Conservation (phyloP, 1,139 yeast genomes). For the Waltiozyma sp. region DNA sequence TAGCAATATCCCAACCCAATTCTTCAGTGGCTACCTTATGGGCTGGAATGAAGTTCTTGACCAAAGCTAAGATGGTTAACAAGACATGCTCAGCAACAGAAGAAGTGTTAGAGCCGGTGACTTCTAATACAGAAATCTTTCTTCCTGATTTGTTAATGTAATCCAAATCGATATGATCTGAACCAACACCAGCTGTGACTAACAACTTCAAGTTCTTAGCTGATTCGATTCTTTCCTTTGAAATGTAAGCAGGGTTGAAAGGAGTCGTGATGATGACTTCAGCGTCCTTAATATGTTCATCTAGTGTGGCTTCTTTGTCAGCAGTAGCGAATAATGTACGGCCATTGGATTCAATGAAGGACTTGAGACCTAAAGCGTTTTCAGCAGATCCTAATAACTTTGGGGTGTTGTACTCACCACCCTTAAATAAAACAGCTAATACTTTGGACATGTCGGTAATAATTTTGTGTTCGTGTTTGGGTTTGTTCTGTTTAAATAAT, state of each 20-base stretch:
- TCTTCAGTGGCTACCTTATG: conserved; percentile 55
- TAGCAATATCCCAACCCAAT: conserved; percentile 67
- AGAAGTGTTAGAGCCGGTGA: conserved; percentile 71
- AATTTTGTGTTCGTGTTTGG: not conserved
- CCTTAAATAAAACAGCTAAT: conserved; percentile 19
- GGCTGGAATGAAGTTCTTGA: conserved; percentile 72
- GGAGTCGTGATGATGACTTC: conserved; percentile 77
- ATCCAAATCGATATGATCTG: conserved; percentile 67
- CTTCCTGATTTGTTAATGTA: conserved; percentile 53
- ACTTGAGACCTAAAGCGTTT: conserved; percentile 63
- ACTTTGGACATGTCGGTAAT: conserved; percentile 6
- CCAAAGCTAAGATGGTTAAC: conserved; percentile 61
- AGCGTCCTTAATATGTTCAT: conserved; percentile 56
- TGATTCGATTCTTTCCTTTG: conserved; percentile 50
- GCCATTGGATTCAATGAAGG: conserved; percentile 55
- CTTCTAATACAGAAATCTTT: conserved; percentile 61
- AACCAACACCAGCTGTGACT: conserved; percentile 79
- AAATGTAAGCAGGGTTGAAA: conserved; percentile 73
- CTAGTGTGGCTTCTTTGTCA: conserved; percentile 59
- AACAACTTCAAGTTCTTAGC: conserved; percentile 67
- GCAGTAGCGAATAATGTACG: conserved; percentile 58
- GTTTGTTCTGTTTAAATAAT: too few species aligned
- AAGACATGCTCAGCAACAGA: conserved; percentile 78
- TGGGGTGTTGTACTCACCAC: conserved; percentile 19
- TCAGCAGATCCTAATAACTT: conserved; percentile 61